Evolutionary conservation across 2,329 filamentous ascomycete species (phyloP), one percentile per base, ranked within the genome.

Genomic region (Phialophora macrospora): DNA sequence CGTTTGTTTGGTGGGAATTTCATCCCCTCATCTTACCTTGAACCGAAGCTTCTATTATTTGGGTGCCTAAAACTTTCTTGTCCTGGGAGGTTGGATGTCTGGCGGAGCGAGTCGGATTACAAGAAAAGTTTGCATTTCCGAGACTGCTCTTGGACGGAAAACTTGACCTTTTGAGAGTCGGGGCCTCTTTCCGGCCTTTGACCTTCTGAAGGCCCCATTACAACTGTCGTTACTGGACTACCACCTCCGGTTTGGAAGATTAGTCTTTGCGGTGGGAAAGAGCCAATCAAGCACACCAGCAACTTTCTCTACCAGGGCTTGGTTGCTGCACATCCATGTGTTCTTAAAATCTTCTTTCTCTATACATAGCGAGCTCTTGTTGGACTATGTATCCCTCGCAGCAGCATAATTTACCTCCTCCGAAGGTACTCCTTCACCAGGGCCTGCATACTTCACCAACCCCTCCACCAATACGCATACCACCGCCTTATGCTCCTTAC

Each of bases 341-440:
- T 26, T 17, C 41, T 41, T 24, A 14, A 46, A 14, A 6, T 48
- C 14, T 11, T 14, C 12, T 49, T 7, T 28, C 24, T 5, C 2
- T 46, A 49, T 59, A 20, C 4, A 46, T 30, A 24, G 30, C 20
- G 38, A 49, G 24, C 30, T 52, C 22, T 24, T 7, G 12, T 55
- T 52, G 20, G 32, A 46, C 41, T 14, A 67, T 67, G 65, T 64
- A 66, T 60, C 58, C 55, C 5, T n/a, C 67, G 54, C 48, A 54
- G 1, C 59, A 58, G 55, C 64, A 67, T 62, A 57, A 59, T 32
- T 67, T 64, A 38, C 57, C 58, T 24, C 49, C 56, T 54, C 48
- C 65, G 20, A 46, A 60, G 52, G 63, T 60, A 28, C 38, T 28
- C 20, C 24, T 51, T 30, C 64, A 63, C 30, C 41, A 32, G 7